phyloP scores from a whole-genome alignment of 2,329 filamentous ascomycete genomes.

The Rutstroemia sydowiana region DNA sequence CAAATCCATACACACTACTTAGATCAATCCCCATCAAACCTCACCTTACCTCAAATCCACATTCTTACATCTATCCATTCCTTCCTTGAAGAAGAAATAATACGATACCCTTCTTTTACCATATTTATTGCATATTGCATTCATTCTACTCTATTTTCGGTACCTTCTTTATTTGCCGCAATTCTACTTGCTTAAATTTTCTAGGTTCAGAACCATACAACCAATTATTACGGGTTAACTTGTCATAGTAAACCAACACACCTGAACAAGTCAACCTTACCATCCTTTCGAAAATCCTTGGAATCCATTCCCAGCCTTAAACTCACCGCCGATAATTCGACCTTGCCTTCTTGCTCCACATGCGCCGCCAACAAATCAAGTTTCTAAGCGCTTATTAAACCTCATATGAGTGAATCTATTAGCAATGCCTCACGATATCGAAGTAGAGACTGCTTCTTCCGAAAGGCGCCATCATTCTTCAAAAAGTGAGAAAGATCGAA shows the following conservation, averaged over 20 bases:
- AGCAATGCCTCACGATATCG: slow-evolving; percentile 19
- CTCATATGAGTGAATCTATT: neutral
- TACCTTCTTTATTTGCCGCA: neutral
- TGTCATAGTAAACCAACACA: neutral
- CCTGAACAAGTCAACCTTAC: neutral
- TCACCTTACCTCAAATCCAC: too few relatives aligned
- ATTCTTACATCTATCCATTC: too few relatives aligned
- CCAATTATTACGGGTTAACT: too few relatives aligned
- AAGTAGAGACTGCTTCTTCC: slow-evolving; percentile 19
- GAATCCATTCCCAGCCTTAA: slow-evolving; percentile 2
- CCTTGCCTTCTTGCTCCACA: slow-evolving; percentile 6
- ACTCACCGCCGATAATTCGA: slow-evolving; percentile 8
- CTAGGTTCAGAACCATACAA: too few relatives aligned
- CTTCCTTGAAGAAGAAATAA: too few relatives aligned
- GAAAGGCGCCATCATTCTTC: slow-evolving; percentile 25
- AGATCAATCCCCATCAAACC: too few relatives aligned
- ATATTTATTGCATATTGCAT: too few relatives aligned
- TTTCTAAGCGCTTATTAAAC: slow-evolving; percentile 9
- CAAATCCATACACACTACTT: too few relatives aligned
- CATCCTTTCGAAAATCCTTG: neutral
- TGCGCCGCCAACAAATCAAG: slow-evolving; percentile 11
- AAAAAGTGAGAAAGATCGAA: slow-evolving; percentile 29
- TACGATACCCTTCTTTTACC: too few relatives aligned
- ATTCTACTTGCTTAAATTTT: too few relatives aligned
- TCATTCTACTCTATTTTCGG: too few relatives aligned